Evolutionary conservation across 2,329 filamentous ascomycete species (phyloP), one percentile per base, ranked within the genome.

Genomic region (Hirsutella minnesotensis): DNA sequence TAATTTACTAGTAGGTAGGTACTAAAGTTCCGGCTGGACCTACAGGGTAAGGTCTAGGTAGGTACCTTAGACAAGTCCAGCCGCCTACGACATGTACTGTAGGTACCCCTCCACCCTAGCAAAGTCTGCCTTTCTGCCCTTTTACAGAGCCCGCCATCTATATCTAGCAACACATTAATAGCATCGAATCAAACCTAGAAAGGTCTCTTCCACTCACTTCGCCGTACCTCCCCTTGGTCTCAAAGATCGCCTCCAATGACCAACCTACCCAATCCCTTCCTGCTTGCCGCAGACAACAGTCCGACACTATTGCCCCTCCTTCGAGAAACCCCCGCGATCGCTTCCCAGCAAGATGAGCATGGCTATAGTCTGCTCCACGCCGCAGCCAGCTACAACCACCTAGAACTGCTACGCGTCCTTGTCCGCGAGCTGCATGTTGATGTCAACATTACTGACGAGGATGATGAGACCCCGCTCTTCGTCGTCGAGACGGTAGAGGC

Each of bases 301-400:
- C 66, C 77, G 35, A 71, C 75, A 37, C 77, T 98, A 43, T 70
- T 95, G 47, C 69, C 79, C 45, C 77, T 89, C 51, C 79, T 98
- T 41, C 75, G 77, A 49, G 69, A 79, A 47, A 76, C 87, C 51
- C 86, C 87, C 29, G 65, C 76, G n/a, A 70, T 94, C 42, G 90
- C 92, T 42, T 75, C 80, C 3, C 67, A 74, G 41, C 86, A 94
- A 65, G 92, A 98, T 62, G 79, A 83, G 46, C 84, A 95, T 56
- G 92, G 92, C 55, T 98, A 98, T 68, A 94, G 88, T 38, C 78
- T 96, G 21, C 69, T 96, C 39, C 92, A 98, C 63, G 92, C 92
- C 41, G 87, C 90, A 15, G 82, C 86, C 16, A 95, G 89, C 52
- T 98, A 96, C 72, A 84, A 83, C 58, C 89, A 96, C 58, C 66